Conservation (phyloP, 2,329 filamentous ascomycete genomes). For the Nemania sp. region DNA sequence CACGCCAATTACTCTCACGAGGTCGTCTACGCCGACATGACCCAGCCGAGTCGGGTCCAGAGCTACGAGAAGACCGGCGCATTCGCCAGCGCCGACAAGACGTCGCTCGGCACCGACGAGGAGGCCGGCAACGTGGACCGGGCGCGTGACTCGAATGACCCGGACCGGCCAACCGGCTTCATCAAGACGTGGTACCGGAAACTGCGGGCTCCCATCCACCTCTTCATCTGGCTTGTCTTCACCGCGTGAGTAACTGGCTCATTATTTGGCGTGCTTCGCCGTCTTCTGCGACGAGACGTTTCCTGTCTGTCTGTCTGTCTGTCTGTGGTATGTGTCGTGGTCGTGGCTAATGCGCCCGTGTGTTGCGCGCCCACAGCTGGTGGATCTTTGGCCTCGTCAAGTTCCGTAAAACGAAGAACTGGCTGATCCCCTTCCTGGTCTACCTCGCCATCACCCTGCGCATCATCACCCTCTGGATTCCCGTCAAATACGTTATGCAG, state of each 20-base stretch:
- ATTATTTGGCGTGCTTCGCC: background rate
- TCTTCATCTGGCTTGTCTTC: slow-evolving; percentile 47
- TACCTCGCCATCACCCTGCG: slow-evolving; percentile 77
- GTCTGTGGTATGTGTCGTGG: background rate
- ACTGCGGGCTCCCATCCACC: slow-evolving; percentile 51
- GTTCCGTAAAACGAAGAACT: slow-evolving; percentile 72
- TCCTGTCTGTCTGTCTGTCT: background rate
- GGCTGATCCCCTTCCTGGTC: slow-evolving; percentile 82
- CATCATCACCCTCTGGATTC: slow-evolving; percentile 73
- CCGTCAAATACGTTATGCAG: slow-evolving; percentile 66
- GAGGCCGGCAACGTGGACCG: slow-evolving; percentile 40
- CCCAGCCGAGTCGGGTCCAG: slow-evolving; percentile 39
- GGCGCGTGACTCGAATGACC: slow-evolving; percentile 30
- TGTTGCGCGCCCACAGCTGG: slow-evolving; percentile 40
- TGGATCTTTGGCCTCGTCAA: slow-evolving; percentile 57
- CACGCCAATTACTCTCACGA: slow-evolving; percentile 46
- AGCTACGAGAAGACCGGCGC: slow-evolving; percentile 42
- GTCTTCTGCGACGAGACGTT: background rate
- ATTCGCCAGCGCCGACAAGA: slow-evolving; percentile 31
- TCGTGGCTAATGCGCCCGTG: slow-evolving; percentile 19
- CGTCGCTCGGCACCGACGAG: slow-evolving; percentile 39
- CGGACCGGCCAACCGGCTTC: slow-evolving; percentile 26
- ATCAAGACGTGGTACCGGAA: slow-evolving; percentile 47
- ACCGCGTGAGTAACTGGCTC: slow-evolving; percentile 42
- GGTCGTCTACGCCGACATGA: slow-evolving; percentile 53